phyloP scores from a whole-genome alignment of 1,284 basidiomycete genomes.

The Rhodotorula sp. region DNA sequence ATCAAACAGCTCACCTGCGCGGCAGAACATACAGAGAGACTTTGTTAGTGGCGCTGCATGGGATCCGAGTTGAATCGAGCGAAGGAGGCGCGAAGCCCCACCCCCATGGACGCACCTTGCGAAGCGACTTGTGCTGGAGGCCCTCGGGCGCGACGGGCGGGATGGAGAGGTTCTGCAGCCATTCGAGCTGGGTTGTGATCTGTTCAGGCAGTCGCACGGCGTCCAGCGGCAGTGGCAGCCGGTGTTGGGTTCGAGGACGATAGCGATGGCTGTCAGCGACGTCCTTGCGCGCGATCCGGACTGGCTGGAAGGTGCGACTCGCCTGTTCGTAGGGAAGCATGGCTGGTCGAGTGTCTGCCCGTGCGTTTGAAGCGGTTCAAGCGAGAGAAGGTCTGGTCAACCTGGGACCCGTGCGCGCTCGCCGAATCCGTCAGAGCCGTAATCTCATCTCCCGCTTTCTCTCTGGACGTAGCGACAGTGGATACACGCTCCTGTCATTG shows the following conservation, averaged over 20 bases:
- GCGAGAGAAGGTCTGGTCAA: not conserved
- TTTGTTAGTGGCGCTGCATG: not conserved
- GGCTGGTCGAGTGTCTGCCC: not conserved
- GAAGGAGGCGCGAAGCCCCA: not conserved
- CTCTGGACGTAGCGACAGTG: too few species aligned
- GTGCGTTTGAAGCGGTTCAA: not conserved
- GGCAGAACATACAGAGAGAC: not conserved
- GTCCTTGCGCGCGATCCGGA: not conserved
- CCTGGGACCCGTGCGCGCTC: too few species aligned
- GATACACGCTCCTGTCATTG: too few species aligned
- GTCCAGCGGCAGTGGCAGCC: not conserved
- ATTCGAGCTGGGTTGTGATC: constrained; percentile 67
- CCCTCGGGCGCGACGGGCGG: constrained; percentile 65
- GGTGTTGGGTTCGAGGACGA: not conserved
- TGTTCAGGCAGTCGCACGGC: constrained; percentile 3
- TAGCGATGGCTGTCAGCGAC: not conserved
- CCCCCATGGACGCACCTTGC: constrained; percentile 65
- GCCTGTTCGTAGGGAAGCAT: constrained; percentile 11
- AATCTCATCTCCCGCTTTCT: too few species aligned
- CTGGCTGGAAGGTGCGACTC: not conserved
- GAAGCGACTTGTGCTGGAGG: constrained; percentile 76
- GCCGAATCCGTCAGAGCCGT: too few species aligned
- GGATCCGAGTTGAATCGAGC: not conserved
- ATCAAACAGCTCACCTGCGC: not conserved
- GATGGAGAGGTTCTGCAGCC: constrained; percentile 76